These are phyloP conservation scores for Penicillium polonicum DNA, from an alignment of 2,329 filamentous ascomycete genomes.

Conservation along the genomic window DNA sequence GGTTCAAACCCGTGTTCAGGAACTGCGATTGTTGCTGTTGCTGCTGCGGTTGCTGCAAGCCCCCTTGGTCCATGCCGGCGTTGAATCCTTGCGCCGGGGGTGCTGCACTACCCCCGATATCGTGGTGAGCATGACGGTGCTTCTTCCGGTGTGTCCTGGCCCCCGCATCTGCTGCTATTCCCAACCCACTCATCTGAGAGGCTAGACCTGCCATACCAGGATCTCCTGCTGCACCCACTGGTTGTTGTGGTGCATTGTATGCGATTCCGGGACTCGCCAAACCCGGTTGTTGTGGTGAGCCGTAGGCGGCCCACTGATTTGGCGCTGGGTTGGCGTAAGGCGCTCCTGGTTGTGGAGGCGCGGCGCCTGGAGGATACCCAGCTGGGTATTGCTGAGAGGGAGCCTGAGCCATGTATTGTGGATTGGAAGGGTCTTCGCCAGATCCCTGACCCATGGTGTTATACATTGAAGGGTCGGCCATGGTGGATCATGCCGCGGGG, in stretches of 20 bases:
- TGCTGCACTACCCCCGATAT: constrained; percentile 59
- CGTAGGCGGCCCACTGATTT: constrained; percentile 34
- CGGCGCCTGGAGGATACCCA: constrained; percentile 35
- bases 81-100: constrained; percentile 68
- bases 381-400: constrained; percentile 53
- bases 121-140: constrained; percentile 89
- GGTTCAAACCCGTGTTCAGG: constrained; percentile 55
- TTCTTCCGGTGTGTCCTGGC: constrained; percentile 72
- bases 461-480: constrained; percentile 46
- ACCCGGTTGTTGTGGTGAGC: constrained; percentile 28
- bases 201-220: constrained; percentile 43
- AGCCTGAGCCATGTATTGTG: constrained; percentile 45
- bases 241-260: constrained; percentile 31
- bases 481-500: constrained; percentile 35
- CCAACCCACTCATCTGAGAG: constrained; percentile 76
- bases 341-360: constrained; percentile 40
- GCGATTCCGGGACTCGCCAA: constrained; percentile 26
- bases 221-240: constrained; percentile 27
- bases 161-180: constrained; percentile 55
- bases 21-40: constrained; percentile 56
- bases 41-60: constrained; percentile 52
- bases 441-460: constrained; percentile 38
- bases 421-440: constrained; percentile 56
- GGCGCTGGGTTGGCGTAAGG: constrained; percentile 37
- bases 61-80: constrained; percentile 64